Percentiles rank a stretch among this genome's conserved stretches.
phyloP scores from a whole-genome alignment of 305 asterid genomes.

The Rubia peregrina region DNA sequence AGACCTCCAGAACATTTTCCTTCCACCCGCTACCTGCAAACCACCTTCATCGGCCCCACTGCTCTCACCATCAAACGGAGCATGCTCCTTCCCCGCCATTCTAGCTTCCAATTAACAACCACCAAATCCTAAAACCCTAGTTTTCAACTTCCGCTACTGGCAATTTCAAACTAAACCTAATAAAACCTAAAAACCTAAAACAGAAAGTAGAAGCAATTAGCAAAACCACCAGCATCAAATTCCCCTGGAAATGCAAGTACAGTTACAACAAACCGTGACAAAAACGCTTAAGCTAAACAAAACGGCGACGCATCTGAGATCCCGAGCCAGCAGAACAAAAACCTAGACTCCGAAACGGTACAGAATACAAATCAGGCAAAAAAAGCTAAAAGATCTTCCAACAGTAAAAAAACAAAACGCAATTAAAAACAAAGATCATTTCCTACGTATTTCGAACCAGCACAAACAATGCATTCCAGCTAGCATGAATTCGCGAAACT shows the following conservation, averaged over 20 bases:
- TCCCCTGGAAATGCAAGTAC: slow-evolving; percentile 21
- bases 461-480: neutral
- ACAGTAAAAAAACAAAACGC: neutral
- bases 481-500: neutral
- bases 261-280: slow-evolving; percentile 8
- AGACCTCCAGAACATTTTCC: slow-evolving; percentile 46
- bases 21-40: slow-evolving; percentile 27
- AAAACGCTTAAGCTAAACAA: neutral
- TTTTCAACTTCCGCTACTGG: neutral
- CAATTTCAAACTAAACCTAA: neutral
- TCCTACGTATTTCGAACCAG: neutral
- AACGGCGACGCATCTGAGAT: slow-evolving; percentile 12
- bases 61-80: slow-evolving; percentile 18
- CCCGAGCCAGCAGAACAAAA: neutral
- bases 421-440: neutral
- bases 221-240: slow-evolving; percentile 3
- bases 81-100: slow-evolving; percentile 41
- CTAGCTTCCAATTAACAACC: slow-evolving; percentile 14
- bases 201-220: slow-evolving; percentile 3
- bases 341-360: neutral
- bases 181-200: slow-evolving; percentile 7
- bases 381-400: slow-evolving; percentile 17
- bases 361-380: neutral
- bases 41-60: slow-evolving; percentile 26
- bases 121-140: slow-evolving; percentile 11